Evolutionary conservation across 2,329 filamentous ascomycete species (phyloP).

Genomic region (Immersiporthe knoxdaviesiana): DNA sequence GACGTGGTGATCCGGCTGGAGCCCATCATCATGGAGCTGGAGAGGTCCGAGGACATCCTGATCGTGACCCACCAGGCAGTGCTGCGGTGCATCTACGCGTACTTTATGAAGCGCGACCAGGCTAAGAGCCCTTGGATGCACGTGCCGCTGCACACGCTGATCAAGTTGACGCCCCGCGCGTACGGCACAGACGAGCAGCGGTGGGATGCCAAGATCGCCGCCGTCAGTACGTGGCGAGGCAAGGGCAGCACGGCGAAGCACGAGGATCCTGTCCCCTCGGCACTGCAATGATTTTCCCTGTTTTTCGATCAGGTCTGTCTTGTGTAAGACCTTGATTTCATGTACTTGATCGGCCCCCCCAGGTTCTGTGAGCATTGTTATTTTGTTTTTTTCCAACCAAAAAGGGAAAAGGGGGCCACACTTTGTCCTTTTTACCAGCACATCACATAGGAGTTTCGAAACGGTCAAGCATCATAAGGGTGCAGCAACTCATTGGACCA

Average conservation of each 20-base stretch:
- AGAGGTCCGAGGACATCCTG: conserved; percentile 93
- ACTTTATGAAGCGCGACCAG: conserved; percentile 97
- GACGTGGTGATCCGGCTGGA: conserved; percentile 97
- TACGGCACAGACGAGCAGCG: conserved; percentile 92
- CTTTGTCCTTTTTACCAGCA: not conserved
- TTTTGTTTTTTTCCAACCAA: not conserved
- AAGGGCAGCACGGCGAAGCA: conserved; percentile 94
- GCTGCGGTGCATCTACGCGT: conserved; percentile 94
- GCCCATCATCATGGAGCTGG: conserved; percentile 99
- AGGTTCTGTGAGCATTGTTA: not conserved
- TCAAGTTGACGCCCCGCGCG: conserved; percentile 92
- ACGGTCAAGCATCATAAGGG: conserved; percentile 4
- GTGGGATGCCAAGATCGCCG: conserved; percentile 88
- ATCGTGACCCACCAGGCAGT: conserved; percentile 99
- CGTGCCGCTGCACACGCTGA: conserved; percentile 92
- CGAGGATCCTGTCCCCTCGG: conserved; percentile 58
- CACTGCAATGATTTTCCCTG: conserved; percentile 29
- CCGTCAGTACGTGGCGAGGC: conserved; percentile 93
- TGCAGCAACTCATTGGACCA: not conserved
- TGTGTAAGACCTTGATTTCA: not conserved
- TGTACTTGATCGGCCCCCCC: conserved; percentile 2
- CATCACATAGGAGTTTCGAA: not conserved
- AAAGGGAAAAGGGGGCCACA: not conserved
- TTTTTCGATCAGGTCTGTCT: not conserved
- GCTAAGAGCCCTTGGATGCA: conserved; percentile 97